Conservation (phyloP, 208 protist genomes). For the Trypanosoma vivax region DNA sequence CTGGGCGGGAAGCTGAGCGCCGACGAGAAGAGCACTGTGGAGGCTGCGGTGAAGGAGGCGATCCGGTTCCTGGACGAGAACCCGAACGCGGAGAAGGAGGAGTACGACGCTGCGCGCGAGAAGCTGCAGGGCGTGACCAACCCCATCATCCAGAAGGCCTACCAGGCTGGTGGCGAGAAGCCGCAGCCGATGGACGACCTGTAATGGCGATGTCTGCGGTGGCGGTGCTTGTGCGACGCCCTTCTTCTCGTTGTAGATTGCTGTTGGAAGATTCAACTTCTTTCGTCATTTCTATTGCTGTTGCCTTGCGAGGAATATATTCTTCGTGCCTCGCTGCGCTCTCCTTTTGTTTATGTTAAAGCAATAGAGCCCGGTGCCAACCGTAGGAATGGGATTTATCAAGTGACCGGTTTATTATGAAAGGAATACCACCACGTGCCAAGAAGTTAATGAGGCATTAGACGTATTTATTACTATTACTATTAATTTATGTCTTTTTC, state of each 20-base stretch:
- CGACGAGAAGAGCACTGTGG: constrained; percentile 85
- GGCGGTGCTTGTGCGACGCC: neutral
- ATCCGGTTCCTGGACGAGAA: constrained; percentile 95
- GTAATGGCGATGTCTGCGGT: constrained; percentile 20
- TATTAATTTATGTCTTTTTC: too few species aligned
- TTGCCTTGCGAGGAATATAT: too few species aligned
- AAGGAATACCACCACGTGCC: too few species aligned
- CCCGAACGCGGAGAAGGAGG: constrained; percentile 90
- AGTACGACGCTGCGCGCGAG: constrained; percentile 89
- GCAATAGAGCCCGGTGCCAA: too few species aligned
- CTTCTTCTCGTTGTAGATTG: neutral
- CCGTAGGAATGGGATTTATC: too few species aligned
- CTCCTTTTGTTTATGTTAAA: too few species aligned
- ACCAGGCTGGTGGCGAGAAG: constrained; percentile 30
- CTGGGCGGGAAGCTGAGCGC: constrained; percentile 86
- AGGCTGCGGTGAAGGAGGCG: constrained; percentile 81
- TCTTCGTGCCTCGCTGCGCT: too few species aligned
- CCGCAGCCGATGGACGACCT: constrained; percentile 71
- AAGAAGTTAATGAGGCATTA: too few species aligned
- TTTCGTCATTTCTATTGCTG: too few species aligned
- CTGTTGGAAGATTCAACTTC: too few species aligned
- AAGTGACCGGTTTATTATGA: too few species aligned
- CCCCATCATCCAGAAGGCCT: constrained; percentile 94
- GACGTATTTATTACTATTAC: too few species aligned
- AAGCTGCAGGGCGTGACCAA: constrained; percentile 90